These are phyloP conservation scores for Zea luxurians DNA, from an alignment of 176 grass and related monocot species.

Conservation along the genomic window DNA sequence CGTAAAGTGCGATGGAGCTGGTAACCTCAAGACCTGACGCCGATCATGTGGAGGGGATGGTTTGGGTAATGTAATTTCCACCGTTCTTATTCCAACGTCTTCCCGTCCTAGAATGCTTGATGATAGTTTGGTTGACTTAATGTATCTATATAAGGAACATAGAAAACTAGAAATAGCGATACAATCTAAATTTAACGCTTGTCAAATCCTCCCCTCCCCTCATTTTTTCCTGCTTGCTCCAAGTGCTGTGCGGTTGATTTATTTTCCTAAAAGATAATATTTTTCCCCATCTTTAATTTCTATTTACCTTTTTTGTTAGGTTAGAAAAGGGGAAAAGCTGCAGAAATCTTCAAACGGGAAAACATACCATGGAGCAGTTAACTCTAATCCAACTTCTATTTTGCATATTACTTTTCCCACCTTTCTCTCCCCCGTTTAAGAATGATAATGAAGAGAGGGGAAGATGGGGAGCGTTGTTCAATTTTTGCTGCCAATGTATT, in stretches of 20 bases:
- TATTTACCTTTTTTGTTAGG: background rate
- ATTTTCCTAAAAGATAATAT: background rate
- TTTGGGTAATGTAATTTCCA: background rate
- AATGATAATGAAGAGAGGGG: constrained; percentile 36
- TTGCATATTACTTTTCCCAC: constrained; percentile 7
- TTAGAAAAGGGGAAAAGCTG: background rate
- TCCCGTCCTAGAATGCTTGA: background rate
- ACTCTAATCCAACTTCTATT: constrained; percentile 22
- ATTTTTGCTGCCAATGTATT: background rate
- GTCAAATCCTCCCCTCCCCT: constrained; percentile 34
- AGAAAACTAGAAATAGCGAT: background rate
- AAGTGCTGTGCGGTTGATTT: background rate
- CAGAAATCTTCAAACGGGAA: background rate
- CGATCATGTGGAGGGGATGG: background rate
- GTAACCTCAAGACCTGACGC: background rate
- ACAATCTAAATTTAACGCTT: constrained; percentile 38
- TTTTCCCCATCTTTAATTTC: background rate
- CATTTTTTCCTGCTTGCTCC: constrained; percentile 8
- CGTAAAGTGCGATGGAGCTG: background rate
- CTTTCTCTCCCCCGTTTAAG: constrained; percentile 46
- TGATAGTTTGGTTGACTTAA: background rate
- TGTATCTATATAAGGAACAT: background rate
- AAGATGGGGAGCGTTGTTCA: constrained; percentile 34
- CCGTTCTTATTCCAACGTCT: background rate
- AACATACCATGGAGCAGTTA: constrained; percentile 11